Base-by-base conservation (phyloP, 1,284 basidiomycete genomes). In the Pseudozyma thailandica region DNA sequence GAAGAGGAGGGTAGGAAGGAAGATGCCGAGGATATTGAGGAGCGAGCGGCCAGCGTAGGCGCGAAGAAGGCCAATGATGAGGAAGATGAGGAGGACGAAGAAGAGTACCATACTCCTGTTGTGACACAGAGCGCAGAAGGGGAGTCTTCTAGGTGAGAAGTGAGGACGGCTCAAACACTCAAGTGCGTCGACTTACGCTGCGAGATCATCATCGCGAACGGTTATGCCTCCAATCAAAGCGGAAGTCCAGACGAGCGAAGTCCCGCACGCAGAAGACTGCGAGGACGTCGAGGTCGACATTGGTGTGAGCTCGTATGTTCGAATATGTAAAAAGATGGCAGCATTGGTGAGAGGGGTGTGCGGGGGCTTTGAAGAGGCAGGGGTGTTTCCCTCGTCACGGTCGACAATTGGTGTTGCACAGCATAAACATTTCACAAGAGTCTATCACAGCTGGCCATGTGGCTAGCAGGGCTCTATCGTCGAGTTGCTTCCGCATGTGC, bases 181-280 rank as follows among this genome's bases (percentile, higher is more conserved):
- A n/a, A n/a, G n/a, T n/a, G n/a, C n/a, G n/a, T n/a, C n/a, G 15
- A 60, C 69, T 48, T 38, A 72, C 69, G 69, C 44, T 18, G 69
- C 69, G 10, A 72, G 50, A 18, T 72, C 69, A 18, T 50, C 48
- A 13, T 45, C 44, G 3, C 59, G 46, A 8, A 47, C 55, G 8
- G 63, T 46, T 2, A 72, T 31, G 15, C 65, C 66, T 23, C 75
- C 75, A 16, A 63, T 44, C 3, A 72, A 38, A 4, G 74, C 68
- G 2, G 58, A 55, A 5, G 62, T 51, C 51, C 59, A 65, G 6
- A 58, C 72, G 6, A 60, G 39, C 7, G 47, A 63, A 10, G 54
- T 51, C 2, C 42, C 62, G 47, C 69, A 64, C 12, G 51, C 25
- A 10, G 46, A 18, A 4, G n/a, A 18, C 12, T 37, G 15, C 6